Base-by-base conservation (phyloP, 768 basidiomycete species). In the Rubroboletus pulcherrimus region DNA sequence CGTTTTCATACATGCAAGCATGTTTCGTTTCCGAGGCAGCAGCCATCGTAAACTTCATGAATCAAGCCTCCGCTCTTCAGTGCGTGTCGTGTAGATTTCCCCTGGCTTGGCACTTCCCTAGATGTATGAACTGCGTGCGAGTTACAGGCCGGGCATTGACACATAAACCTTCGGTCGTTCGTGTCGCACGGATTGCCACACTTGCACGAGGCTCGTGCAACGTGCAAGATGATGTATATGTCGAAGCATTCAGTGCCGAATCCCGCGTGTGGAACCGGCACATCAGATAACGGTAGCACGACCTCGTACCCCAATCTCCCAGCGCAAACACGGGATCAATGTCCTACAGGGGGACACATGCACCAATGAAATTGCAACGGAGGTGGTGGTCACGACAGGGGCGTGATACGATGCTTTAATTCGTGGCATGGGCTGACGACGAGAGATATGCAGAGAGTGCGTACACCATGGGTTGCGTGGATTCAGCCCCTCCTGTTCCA, bases 151-250 rank as follows among this genome's bases (percentile, higher is more conserved):
- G 12, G 34, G 14, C 33, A 14, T 40, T 39, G 35, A 26, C 19
- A 31, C 26, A 42, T 48, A 19, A 43, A 33, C 56, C 30, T 57
- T 12, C 1, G 30, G 34, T 40, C 24, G 11, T 3, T 40, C 31
- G 26, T 14, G 35, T 50, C n/a, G 41, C 19, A 37, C 14, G 53
- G 26, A 30, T 49, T 3, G 38, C 34, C 40, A 45, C 19, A 2
- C 34, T 14, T 43, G 47, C 55, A 57, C 7, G 55, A 61, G 55
- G 51, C 17, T 17, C 21, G 29, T 35, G 34, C 42, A 53, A 53
- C 38, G 51, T 63, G 48, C 34, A 53, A 19, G 21, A 55, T 31
- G 33, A 37, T 34, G 49, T 14, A 35, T 10, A 48, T 5, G 12
- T n/a, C 29, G 45, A n/a, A 37, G 33, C 35, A 33, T n/a, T 26